Evolutionary conservation across 768 basidiomycete genomes (phyloP).

Genomic region (Glaciozyma martinii): DNA sequence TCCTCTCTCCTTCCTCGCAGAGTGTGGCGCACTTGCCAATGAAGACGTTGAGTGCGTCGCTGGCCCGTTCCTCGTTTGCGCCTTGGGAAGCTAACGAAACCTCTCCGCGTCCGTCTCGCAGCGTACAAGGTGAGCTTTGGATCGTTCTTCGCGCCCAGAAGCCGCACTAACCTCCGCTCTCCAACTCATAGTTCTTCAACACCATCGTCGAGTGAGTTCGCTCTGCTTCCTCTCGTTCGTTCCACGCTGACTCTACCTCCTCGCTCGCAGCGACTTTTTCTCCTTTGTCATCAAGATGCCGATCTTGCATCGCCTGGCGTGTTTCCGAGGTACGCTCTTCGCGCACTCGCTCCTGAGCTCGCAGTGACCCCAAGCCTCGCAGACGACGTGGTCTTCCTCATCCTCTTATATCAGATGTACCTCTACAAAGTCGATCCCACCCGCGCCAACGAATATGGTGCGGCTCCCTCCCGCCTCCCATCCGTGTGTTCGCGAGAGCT

Average conservation of each 20-base stretch:
- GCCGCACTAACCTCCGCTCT: neutral
- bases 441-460: slow-evolving; percentile 92
- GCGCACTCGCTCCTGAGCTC: too few species aligned
- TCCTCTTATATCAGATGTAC: slow-evolving; percentile 19
- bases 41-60: slow-evolving; percentile 93
- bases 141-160: neutral
- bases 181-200: slow-evolving; percentile 80
- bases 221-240: too few species aligned
- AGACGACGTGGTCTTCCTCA: slow-evolving; percentile 41
- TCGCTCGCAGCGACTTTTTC: slow-evolving; percentile 11
- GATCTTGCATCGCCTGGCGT: slow-evolving; percentile 69
- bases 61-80: slow-evolving; percentile 44
- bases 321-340: slow-evolving; percentile 38
- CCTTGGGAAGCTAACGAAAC: neutral
- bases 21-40: slow-evolving; percentile 94
- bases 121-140: neutral
- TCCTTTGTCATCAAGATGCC: slow-evolving; percentile 55
- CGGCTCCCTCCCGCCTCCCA: slow-evolving; percentile 45
- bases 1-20: neutral
- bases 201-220: slow-evolving; percentile 25
- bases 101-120: neutral
- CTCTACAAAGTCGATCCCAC: slow-evolving; percentile 76
- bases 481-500: neutral
- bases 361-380: too few species aligned
- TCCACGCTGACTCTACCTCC: neutral